Conservation (phyloP, 495 filamentous ascomycete species). For the Penicillium desertorum region DNA sequence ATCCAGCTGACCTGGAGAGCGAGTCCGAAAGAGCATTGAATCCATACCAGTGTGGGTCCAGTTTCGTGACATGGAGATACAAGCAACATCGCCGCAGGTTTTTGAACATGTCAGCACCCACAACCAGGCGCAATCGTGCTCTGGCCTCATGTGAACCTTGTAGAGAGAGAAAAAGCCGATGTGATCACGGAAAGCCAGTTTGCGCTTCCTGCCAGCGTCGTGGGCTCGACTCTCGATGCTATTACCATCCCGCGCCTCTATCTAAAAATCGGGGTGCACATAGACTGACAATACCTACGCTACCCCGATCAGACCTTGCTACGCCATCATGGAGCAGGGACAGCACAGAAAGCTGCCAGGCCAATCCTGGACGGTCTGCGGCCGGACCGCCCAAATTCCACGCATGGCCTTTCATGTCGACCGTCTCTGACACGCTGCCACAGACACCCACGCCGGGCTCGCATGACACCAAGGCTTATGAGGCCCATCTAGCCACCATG, state of each 20-base stretch:
- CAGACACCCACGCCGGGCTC: conserved; percentile 5
- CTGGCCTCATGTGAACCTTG: conserved; percentile 27
- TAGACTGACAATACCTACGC: conserved; percentile 5
- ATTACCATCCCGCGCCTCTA: conserved; percentile 24
- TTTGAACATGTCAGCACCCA: conserved; percentile 16
- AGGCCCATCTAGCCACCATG: conserved; percentile 15
- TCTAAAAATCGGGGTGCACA: conserved; percentile 14
- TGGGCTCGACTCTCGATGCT: conserved; percentile 18
- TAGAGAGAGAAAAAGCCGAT: conserved; percentile 18
- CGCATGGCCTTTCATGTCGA: conserved; percentile 24
- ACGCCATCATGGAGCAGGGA: conserved; percentile 6
- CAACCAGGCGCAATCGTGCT: conserved; percentile 18
- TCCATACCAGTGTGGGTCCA: background rate
- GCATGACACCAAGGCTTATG: conserved; percentile 10
- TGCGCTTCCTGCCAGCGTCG: conserved; percentile 22
- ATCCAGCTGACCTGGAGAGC: conserved; percentile 1
- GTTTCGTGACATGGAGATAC: no score
- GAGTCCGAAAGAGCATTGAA: background rate
- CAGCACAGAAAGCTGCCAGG: background rate
- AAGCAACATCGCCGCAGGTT: background rate
- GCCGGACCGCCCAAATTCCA: conserved; percentile 19
- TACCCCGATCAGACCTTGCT: conserved; percentile 7
- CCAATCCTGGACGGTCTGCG: conserved; percentile 5
- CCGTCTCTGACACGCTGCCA: conserved; percentile 6
- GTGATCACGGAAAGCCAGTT: conserved; percentile 23